These are phyloP conservation scores for Phytophthora pini DNA, from an alignment of 352 stramenopile genomes.

Conservation along the genomic window DNA sequence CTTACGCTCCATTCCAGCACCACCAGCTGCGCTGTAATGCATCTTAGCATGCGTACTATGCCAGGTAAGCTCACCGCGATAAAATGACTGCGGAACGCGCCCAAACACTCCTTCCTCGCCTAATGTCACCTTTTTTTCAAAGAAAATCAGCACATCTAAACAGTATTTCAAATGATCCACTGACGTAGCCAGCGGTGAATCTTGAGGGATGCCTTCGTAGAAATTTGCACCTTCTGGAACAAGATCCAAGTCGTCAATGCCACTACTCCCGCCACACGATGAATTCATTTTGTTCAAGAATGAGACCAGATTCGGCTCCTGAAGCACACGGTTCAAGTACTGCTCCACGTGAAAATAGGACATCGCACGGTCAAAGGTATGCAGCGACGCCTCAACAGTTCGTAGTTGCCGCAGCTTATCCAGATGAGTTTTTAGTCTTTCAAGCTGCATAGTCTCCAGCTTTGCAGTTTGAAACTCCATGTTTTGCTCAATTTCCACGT, in stretches of 20 bases:
- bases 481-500: slow-evolving; percentile 61
- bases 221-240: slow-evolving; percentile 72
- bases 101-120: slow-evolving; percentile 71
- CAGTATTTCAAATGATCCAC: slow-evolving; percentile 86
- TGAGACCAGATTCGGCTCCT: slow-evolving; percentile 66
- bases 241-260: slow-evolving; percentile 57
- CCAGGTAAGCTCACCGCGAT: slow-evolving; percentile 79
- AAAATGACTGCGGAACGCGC: slow-evolving; percentile 78
- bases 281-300: slow-evolving; percentile 82
- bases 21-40: slow-evolving; percentile 37
- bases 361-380: slow-evolving; percentile 81
- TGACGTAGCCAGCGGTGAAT: slow-evolving; percentile 56
- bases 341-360: slow-evolving; percentile 88
- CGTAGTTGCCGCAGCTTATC: slow-evolving; percentile 78
- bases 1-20: slow-evolving; percentile 56
- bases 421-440: slow-evolving; percentile 72
- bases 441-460: slow-evolving; percentile 63
- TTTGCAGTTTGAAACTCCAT: slow-evolving; percentile 80
- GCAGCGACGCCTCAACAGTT: slow-evolving; percentile 77
- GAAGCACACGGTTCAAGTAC: slow-evolving; percentile 80
- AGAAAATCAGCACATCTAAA: slow-evolving; percentile 86
- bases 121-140: slow-evolving; percentile 87
- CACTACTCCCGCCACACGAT: slow-evolving; percentile 37
- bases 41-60: slow-evolving; percentile 46
- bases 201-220: slow-evolving; percentile 64